Evolutionary conservation across 345 rosid genomes (phyloP), one percentile per base, ranked within the genome.

Genomic region (Firmiana major): DNA sequence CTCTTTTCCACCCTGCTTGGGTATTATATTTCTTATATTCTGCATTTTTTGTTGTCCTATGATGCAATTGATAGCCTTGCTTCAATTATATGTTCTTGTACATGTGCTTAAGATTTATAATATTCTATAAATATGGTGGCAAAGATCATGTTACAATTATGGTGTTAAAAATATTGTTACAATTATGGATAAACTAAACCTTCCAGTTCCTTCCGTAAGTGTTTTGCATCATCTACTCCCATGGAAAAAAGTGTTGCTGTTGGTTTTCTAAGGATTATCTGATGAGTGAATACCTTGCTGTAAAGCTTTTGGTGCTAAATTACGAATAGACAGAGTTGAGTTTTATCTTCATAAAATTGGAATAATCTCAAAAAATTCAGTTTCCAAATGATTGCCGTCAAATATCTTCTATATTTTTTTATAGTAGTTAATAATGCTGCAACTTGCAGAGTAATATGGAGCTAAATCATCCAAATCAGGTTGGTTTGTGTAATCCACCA

Each of bases 361-460:
- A 70, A 46, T 46, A 49, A 17, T 70, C 16, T 70, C 9, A 1
- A 3, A 43, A 70, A 49, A 26, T 16, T 28, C 58, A 28, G 58
- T 49, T 69, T 70, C 58, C 58, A 70, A 70, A 17, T 17, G 26
- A 9, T 17, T 46, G 40, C 49, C 40, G 46, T 45, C 2, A 26
- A 7, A 74, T 42, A 24, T 22, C 24, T 9, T 74, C 67, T 8
- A 38, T 42, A 16, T 49, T 2, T 11, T 59, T 46, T 16, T 31
- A 3, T 60, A 17, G 15, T 66, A 21, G 60, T 68, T 63, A 62
- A 71, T 79, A 24, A 54, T 72, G 26, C 4, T 74, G 53, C 49
- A 21, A 71, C 49, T 77, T 51, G 34, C 83, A 87, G 92, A 71
- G 45, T 6, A 69, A 7, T 36, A 55, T 51, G 62, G 80, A 71